Base-by-base conservation (phyloP, 495 filamentous ascomycete genomes). In the Talaromyces proteolyticus region DNA sequence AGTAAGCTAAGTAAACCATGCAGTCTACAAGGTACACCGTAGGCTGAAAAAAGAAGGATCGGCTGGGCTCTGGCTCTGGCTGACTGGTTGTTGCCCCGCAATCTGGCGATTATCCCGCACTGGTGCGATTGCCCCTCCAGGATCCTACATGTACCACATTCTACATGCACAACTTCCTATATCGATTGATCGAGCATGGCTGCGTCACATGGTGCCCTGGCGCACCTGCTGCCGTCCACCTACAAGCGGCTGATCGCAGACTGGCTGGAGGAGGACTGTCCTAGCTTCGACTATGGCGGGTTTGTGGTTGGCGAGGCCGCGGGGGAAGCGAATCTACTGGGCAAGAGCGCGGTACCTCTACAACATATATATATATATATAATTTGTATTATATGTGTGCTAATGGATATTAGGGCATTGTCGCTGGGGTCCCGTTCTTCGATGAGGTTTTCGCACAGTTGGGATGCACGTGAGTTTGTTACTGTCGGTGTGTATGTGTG, bases 201-300 rank as follows among this genome's bases (percentile, higher is more conserved):
- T 26, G 67, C 87, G 40, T 69, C 79, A 47, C 79, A 91, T 63
- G 90, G 91, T 59, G 79, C 81, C 42, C 73, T 88, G 14, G 82
- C 86, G 41, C 83, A 95, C 61, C 81, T 98, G 40, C 83, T 98
- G 2, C 92, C 92, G 0, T 77, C 75, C 16, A 86, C 83, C 34
- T 95, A 89, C 80, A 93, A 93, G 59, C 74, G 82, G 24, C 77
- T 85, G 45, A 80, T 98, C 47, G 76, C 86, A 2, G 63, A 78
- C 49, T 98, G 94, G 94, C 84, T 95, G 4, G 85, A 88, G 52
- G 93, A 98, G 69, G 93, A 98, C 70, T 92, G 89, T 19, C 93
- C 93, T 2, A 91, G 88, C 25, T 91, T 94, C 63, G 93, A 98
- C 71, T 95, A 96, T 62, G 94, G 91, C 55, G 93, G 93, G 37